Conservation (phyloP, 441 rosid species). For the Gossypium gossypioides region DNA sequence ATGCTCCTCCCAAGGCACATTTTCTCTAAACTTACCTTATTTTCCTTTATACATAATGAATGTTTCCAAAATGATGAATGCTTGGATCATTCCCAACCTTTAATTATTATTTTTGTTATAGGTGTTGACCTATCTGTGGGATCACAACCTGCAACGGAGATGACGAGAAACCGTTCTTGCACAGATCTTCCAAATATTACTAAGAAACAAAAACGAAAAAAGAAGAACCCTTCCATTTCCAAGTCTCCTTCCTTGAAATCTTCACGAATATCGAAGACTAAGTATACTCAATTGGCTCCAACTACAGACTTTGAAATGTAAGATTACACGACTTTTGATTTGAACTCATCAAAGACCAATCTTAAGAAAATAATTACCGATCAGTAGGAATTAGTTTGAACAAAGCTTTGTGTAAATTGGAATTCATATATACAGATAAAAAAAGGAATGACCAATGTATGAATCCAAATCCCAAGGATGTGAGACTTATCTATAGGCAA, state of each 20-base stretch:
- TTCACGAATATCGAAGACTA: slow-evolving; percentile 26
- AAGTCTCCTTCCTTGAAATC: slow-evolving; percentile 25
- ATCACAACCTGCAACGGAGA: slow-evolving; percentile 17
- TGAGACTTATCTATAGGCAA: slow-evolving; percentile 4
- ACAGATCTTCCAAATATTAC: slow-evolving; percentile 29
- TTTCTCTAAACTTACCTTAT: background rate
- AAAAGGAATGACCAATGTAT: background rate
- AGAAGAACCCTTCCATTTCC: slow-evolving; percentile 28
- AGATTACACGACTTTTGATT: background rate
- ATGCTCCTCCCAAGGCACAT: slow-evolving; percentile 74
- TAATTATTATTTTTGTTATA: slow-evolving; percentile 10
- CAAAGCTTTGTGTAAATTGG: slow-evolving; percentile 18
- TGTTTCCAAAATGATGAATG: background rate
- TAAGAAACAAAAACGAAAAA: slow-evolving; percentile 42
- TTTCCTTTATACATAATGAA: background rate
- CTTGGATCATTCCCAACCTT: background rate
- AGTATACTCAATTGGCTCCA: slow-evolving; percentile 17
- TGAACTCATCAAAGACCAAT: background rate
- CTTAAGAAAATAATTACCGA: background rate
- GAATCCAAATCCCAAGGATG: background rate
- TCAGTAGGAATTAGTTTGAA: background rate
- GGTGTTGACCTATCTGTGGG: slow-evolving; percentile 31
- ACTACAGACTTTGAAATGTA: slow-evolving; percentile 9
- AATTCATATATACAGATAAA: background rate
- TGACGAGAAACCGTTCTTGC: slow-evolving; percentile 20